A percentile compares a stretch with the other conserved stretches of the same genome.
phyloP scores from a whole-genome alignment of 352 stramenopile species.

The Globisporangium spinosum region DNA sequence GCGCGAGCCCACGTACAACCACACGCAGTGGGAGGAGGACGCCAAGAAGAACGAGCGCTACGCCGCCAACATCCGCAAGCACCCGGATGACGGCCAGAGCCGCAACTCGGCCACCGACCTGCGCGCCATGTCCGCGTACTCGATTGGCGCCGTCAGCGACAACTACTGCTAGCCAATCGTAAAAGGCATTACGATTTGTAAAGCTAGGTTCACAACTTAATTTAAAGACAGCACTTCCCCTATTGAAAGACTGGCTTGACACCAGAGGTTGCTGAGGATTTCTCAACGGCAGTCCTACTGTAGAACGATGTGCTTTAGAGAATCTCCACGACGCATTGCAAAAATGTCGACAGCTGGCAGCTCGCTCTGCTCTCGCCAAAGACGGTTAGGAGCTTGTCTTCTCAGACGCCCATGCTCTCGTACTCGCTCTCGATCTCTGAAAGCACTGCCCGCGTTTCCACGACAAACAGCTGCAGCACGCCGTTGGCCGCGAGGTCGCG shows the following conservation, averaged over 20 bases:
- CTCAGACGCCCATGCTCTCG: conserved; percentile 55
- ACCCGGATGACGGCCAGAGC: conserved; percentile 37
- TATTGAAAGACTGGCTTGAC: not conserved
- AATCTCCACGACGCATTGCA: conserved; percentile 35
- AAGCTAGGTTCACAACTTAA: conserved; percentile 1
- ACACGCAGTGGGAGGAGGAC: conserved; percentile 88
- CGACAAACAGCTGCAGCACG: conserved; percentile 48
- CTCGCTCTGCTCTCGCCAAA: conserved; percentile 70
- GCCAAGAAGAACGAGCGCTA: conserved; percentile 83
- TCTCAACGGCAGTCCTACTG: not conserved
- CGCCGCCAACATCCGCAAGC: conserved; percentile 88
- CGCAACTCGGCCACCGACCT: conserved; percentile 45
- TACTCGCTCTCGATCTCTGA: conserved; percentile 56
- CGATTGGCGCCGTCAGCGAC: conserved; percentile 36
- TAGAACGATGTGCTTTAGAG: not conserved
- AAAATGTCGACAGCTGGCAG: conserved; percentile 52
- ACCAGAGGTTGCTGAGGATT: not conserved
- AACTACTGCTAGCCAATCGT: conserved; percentile 29
- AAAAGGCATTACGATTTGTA: not conserved
- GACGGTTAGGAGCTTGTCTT: conserved; percentile 53
- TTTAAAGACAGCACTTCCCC: conserved; percentile 1
- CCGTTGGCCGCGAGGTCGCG: conserved; percentile 38
- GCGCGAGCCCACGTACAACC: conserved; percentile 87
- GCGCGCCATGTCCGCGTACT: conserved; percentile 56
- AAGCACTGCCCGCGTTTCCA: conserved; percentile 31